Percentiles rank a stretch among this genome's conserved stretches.
Conservation (phyloP, 129 eudicot genomes). For the Glebionis coronaria region DNA sequence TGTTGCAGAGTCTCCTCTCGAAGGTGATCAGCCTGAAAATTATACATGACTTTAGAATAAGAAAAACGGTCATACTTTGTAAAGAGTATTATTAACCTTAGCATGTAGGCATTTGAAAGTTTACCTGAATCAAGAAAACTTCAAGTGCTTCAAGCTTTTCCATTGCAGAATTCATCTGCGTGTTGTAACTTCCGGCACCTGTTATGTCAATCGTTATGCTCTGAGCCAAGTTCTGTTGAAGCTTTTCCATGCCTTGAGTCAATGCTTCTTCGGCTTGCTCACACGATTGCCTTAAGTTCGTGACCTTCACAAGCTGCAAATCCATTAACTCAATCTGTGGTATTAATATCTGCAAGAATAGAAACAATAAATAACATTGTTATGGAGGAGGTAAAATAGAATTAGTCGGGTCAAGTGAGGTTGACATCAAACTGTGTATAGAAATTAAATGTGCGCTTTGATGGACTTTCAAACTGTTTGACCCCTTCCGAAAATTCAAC, state of each 20-base stretch:
- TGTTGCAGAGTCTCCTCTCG: too few species aligned
- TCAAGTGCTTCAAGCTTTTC: conserved; percentile 78
- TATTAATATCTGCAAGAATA: conserved; percentile 49
- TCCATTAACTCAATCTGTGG: conserved; percentile 68
- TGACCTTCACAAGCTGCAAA: conserved; percentile 45
- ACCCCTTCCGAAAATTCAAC: too few species aligned
- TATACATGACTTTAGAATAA: too few species aligned
- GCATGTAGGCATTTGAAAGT: background rate
- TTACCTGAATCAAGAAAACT: conserved; percentile 74
- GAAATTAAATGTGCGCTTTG: too few species aligned
- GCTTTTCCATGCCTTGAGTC: conserved; percentile 81
- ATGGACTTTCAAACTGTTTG: too few species aligned
- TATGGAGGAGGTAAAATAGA: too few species aligned
- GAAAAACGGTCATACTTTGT: too few species aligned
- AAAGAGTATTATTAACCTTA: too few species aligned
- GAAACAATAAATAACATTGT: background rate
- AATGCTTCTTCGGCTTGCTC: conserved; percentile 95
- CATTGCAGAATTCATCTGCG: conserved; percentile 56
- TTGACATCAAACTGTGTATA: too few species aligned
- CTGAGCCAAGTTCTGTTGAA: conserved; percentile 73
- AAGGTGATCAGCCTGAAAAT: too few species aligned
- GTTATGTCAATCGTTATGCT: conserved; percentile 42
- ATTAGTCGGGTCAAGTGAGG: too few species aligned
- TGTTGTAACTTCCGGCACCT: conserved; percentile 42
- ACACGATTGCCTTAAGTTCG: conserved; percentile 58